Conservation (phyloP, 169 alveolate genomes). For the Eimeria acervulina region DNA sequence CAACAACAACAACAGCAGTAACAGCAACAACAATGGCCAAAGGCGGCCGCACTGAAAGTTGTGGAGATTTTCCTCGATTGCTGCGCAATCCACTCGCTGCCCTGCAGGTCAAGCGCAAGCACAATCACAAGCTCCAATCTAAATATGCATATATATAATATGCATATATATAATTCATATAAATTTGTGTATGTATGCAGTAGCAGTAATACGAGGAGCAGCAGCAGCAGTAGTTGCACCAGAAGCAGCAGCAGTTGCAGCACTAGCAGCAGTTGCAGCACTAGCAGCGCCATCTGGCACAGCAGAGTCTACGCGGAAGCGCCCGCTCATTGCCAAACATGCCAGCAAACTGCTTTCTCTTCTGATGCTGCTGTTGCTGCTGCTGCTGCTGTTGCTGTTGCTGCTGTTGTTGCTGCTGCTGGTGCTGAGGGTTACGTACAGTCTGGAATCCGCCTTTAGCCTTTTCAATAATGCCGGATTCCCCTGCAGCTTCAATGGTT, state of each 20-base stretch:
- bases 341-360: not conserved
- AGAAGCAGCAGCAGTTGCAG: not conserved
- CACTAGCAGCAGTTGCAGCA: not conserved
- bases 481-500: constrained; percentile 69
- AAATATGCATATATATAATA: too few species aligned
- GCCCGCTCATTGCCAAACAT: not conserved
- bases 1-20: not conserved
- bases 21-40: not conserved
- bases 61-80: constrained; percentile 58
- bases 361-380: constrained; percentile 53
- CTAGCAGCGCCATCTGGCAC: not conserved
- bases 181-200: not conserved
- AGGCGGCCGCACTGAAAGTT: constrained; percentile 9
- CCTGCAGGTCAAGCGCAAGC: constrained; percentile 18
- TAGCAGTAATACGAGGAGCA: not conserved
- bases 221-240: constrained; percentile 26
- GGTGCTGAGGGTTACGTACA: constrained; percentile 55
- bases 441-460: constrained; percentile 76
- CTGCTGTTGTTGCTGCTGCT: constrained; percentile 7
- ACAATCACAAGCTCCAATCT: not conserved
- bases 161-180: too few species aligned
- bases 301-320: not conserved
- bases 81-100: constrained; percentile 82
- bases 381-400: constrained; percentile 23
- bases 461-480: constrained; percentile 63